phyloP scores from a whole-genome alignment of 805 yeast species.

The Candida ascalaphidarum region DNA sequence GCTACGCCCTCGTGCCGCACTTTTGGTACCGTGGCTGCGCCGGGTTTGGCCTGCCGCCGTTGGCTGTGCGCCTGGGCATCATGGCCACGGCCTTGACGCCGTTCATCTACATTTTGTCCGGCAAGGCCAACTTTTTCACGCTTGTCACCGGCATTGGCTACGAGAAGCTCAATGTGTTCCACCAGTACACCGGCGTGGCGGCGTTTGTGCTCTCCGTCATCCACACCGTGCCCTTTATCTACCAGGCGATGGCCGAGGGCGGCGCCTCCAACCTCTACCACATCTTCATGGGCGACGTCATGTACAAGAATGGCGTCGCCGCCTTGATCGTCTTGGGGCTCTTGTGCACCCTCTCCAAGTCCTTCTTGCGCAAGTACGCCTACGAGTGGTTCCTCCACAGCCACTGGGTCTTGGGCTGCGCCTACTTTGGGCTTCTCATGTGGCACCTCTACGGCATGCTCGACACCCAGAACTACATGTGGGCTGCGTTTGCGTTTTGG shows the following conservation, averaged over 20 bases:
- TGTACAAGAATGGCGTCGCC: slow-evolving; percentile 36
- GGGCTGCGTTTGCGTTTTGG: slow-evolving; percentile 48
- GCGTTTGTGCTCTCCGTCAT: slow-evolving; percentile 36
- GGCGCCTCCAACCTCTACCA: slow-evolving; percentile 24
- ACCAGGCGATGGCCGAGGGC: slow-evolving; percentile 40
- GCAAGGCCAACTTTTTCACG: slow-evolving; percentile 44
- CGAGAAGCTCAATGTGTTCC: slow-evolving; percentile 45
- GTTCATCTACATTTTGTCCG: slow-evolving; percentile 40
- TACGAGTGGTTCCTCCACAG: slow-evolving; percentile 44
- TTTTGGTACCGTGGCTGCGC: slow-evolving; percentile 43
- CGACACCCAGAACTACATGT: slow-evolving; percentile 33
- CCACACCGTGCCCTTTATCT: slow-evolving; percentile 43
- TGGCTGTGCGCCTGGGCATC: slow-evolving; percentile 45
- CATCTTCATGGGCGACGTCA: slow-evolving; percentile 11
- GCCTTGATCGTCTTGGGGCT: slow-evolving; percentile 37
- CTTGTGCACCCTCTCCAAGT: slow-evolving; percentile 35
- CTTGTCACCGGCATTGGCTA: slow-evolving; percentile 45
- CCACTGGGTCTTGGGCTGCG: slow-evolving; percentile 48
- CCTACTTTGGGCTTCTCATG: slow-evolving; percentile 36
- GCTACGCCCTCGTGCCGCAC: slow-evolving; percentile 38
- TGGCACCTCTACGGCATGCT: slow-evolving; percentile 33
- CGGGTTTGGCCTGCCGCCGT: slow-evolving; percentile 53
- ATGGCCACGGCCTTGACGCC: slow-evolving; percentile 45
- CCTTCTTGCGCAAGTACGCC: slow-evolving; percentile 25
- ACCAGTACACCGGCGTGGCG: slow-evolving; percentile 38